Percentiles rank a stretch among this genome's conserved stretches.
Evolutionary conservation across 106 monocot species (phyloP).

Genomic region (Iris macrosiphon): DNA sequence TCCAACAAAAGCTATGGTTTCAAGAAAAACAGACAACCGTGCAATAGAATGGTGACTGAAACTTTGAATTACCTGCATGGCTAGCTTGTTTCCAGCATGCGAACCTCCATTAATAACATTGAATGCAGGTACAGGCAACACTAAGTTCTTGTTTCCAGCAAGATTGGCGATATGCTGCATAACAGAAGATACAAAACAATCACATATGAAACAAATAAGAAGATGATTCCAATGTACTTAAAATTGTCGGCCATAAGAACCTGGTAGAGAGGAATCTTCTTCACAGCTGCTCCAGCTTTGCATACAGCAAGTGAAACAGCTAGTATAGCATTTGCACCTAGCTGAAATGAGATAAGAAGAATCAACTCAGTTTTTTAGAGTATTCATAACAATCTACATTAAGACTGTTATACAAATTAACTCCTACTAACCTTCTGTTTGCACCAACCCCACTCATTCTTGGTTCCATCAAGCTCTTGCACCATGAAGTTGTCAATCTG

Average conservation of each 20-base stretch:
- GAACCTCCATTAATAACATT: conserved; percentile 99
- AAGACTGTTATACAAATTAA: too few species aligned
- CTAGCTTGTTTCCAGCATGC: conserved; percentile 98
- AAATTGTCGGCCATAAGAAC: conserved; percentile 15
- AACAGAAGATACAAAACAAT: background rate
- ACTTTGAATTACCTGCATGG: conserved; percentile 94
- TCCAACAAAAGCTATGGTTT: too few species aligned
- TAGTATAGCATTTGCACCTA: conserved; percentile 91
- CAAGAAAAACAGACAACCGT: too few species aligned
- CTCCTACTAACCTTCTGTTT: conserved; percentile 99
- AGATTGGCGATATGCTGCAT: conserved; percentile 92
- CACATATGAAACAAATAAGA: too few species aligned
- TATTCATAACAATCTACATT: too few species aligned
- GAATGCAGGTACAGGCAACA: conserved; percentile 94
- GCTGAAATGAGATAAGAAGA: conserved; percentile 27
- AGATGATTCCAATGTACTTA: too few species aligned
- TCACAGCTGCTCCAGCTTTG: conserved; percentile 83
- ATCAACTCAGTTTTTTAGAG: too few species aligned
- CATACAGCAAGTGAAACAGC: conserved; percentile 90
- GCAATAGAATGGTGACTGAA: too few species aligned
- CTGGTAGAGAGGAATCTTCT: conserved; percentile 84
- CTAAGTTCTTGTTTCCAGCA: conserved; percentile 87
- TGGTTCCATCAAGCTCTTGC: conserved; percentile 95
- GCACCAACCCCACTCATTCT: conserved; percentile 99
- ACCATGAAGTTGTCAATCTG: conserved; percentile 94